These are phyloP conservation scores for Helotiales sp. DNA, from an alignment of 2,329 filamentous ascomycete species.

Conservation along the genomic window DNA sequence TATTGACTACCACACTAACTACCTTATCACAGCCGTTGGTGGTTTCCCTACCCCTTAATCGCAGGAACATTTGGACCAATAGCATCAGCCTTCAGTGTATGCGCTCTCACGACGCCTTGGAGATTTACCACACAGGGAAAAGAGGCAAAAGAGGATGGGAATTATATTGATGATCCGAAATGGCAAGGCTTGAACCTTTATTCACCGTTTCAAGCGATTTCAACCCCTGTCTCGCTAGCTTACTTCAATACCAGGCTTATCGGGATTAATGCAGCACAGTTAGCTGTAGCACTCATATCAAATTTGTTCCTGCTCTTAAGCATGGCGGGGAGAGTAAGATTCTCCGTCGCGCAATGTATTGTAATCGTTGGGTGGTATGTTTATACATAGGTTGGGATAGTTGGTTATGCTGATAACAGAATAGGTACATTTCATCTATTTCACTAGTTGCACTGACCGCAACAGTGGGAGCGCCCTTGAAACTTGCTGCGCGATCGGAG, in stretches of 20 bases:
- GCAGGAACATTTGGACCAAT: conserved; percentile 26
- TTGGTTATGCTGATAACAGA: conserved; percentile 16
- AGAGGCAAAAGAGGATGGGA: neutral
- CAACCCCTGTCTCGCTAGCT: neutral
- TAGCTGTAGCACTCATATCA: conserved; percentile 17
- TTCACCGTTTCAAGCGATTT: neutral
- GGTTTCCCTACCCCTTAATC: conserved; percentile 26
- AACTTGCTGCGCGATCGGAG: neutral
- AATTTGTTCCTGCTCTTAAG: neutral
- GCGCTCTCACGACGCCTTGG: conserved; percentile 20
- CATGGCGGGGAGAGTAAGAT: neutral
- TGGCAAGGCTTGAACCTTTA: conserved; percentile 13
- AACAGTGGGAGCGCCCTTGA: neutral
- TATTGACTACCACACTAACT: neutral
- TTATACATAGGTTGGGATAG: neutral
- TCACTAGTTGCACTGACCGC: conserved; percentile 18
- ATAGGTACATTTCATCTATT: conserved; percentile 15
- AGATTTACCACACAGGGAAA: neutral
- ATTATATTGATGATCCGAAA: conserved; percentile 19
- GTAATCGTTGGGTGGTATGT: neutral
- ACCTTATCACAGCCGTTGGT: conserved; percentile 14
- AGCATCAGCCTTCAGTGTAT: conserved; percentile 21
- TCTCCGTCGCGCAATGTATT: neutral
- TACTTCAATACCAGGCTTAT: conserved; percentile 11
- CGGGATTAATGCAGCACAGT: conserved; percentile 18